These are phyloP conservation scores for Lipomyces yamadae DNA, from an alignment of 805 yeast species.

Conservation along the genomic window DNA sequence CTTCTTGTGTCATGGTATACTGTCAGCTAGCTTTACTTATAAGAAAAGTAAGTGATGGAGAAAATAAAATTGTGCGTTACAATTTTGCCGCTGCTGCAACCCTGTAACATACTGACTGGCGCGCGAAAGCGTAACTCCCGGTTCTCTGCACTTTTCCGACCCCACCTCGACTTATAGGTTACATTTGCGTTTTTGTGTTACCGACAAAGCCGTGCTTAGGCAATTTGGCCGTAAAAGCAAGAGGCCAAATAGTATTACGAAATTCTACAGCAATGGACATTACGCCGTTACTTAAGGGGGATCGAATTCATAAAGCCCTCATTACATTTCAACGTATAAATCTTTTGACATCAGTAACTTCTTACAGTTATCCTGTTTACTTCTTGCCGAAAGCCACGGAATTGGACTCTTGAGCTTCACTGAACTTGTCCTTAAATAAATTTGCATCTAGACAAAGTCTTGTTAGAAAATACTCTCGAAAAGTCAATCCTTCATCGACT, in stretches of 20 bases:
- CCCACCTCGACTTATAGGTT: too few species aligned
- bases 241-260: too few species aligned
- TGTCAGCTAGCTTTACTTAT: background rate
- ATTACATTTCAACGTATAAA: background rate
- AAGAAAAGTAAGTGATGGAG: background rate
- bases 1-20: slow-evolving; percentile 13
- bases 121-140: too few species aligned
- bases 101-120: too few species aligned
- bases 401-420: slow-evolving; percentile 75
- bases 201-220: too few species aligned
- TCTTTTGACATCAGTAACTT: background rate
- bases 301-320: background rate
- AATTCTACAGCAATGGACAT: too few species aligned
- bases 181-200: too few species aligned
- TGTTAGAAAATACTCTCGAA: slow-evolving; percentile 50
- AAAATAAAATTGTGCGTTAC: background rate
- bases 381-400: slow-evolving; percentile 47
- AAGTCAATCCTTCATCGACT: slow-evolving; percentile 3
- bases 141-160: too few species aligned
- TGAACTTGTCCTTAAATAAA: slow-evolving; percentile 90
- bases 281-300: too few species aligned
- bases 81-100: too few species aligned
- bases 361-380: background rate
- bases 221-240: too few species aligned
- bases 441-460: slow-evolving; percentile 65